A percentile compares a stretch with the other conserved stretches of the same genome.
Evolutionary conservation across 345 rosid genomes (phyloP).

Genomic region (Psidium guajava): DNA sequence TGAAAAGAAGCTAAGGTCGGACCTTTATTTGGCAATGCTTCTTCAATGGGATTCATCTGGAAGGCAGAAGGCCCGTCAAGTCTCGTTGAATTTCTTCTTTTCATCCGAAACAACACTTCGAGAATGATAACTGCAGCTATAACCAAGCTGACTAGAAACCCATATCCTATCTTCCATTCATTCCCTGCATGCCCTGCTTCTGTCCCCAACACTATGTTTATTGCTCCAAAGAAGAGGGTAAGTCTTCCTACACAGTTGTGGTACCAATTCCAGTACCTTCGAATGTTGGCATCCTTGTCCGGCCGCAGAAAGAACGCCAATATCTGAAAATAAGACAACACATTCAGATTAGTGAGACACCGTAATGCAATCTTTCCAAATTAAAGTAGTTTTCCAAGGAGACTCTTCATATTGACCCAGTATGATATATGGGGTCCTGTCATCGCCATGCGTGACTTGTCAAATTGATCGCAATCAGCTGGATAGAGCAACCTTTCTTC

Average conservation of each 20-base stretch:
- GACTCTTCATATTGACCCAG: background rate
- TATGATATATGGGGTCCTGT: background rate
- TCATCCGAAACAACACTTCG: conserved; percentile 36
- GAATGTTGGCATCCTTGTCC: conserved; percentile 50
- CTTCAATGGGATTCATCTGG: conserved; percentile 56
- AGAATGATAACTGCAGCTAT: conserved; percentile 42
- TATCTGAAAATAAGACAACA: conserved; percentile 24
- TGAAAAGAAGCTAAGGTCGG: background rate
- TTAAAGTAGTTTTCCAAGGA: background rate
- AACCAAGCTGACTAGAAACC: conserved; percentile 43
- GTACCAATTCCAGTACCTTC: conserved; percentile 83
- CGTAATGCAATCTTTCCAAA: background rate
- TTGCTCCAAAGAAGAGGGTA: conserved; percentile 65
- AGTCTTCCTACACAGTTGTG: conserved; percentile 79
- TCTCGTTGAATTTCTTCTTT: conserved; percentile 16
- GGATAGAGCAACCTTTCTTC: background rate
- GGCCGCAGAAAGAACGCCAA: conserved; percentile 80
- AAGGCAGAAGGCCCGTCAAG: conserved; percentile 26
- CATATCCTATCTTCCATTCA: conserved; percentile 72
- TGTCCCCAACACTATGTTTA: conserved; percentile 65
- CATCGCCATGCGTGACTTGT: background rate
- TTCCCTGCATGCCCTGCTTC: conserved; percentile 42
- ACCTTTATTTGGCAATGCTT: conserved; percentile 3
- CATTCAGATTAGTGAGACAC: background rate
- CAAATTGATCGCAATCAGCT: background rate